These are phyloP conservation scores for Sphenostylis stenocarpa DNA, from an alignment of 306 rosid species.

Conservation along the genomic window DNA sequence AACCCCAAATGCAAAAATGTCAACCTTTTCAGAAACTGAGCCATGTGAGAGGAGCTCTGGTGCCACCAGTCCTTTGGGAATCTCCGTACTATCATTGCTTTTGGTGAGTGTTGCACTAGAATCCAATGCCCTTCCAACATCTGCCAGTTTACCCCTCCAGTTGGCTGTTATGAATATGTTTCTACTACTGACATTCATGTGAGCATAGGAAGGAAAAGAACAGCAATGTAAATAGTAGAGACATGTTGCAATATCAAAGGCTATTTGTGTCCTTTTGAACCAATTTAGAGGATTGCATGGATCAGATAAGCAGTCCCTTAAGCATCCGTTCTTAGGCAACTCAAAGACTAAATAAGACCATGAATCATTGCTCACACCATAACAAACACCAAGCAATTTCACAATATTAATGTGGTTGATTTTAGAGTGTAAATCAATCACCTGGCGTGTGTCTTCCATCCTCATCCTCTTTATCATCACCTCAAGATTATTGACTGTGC, in stretches of 20 bases:
- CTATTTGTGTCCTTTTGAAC: constrained; percentile 54
- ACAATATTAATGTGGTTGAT: constrained; percentile 70
- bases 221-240: constrained; percentile 68
- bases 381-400: constrained; percentile 62
- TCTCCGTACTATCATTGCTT: constrained; percentile 1
- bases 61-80: constrained; percentile 40
- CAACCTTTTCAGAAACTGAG: constrained; percentile 49
- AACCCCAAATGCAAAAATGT: constrained; percentile 69
- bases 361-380: constrained; percentile 45
- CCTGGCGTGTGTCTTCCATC: constrained; percentile 46
- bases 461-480: constrained; percentile 66
- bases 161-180: constrained; percentile 55
- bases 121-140: constrained; percentile 40
- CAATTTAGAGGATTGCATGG: constrained; percentile 42
- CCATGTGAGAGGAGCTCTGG: constrained; percentile 33
- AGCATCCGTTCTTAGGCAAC: constrained; percentile 59
- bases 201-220: constrained; percentile 63
- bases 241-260: constrained; percentile 70
- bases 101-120: not conserved
- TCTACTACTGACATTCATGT: constrained; percentile 47
- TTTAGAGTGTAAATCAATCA: constrained; percentile 65
- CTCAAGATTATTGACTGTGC: constrained; percentile 42
- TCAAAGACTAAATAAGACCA: constrained; percentile 68
- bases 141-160: constrained; percentile 60
- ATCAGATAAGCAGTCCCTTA: constrained; percentile 55